Percentiles rank a stretch among this genome's conserved stretches.
These are phyloP conservation scores for Fraxinus quadrangulata DNA, from an alignment of 257 asterid species.

Conservation along the genomic window DNA sequence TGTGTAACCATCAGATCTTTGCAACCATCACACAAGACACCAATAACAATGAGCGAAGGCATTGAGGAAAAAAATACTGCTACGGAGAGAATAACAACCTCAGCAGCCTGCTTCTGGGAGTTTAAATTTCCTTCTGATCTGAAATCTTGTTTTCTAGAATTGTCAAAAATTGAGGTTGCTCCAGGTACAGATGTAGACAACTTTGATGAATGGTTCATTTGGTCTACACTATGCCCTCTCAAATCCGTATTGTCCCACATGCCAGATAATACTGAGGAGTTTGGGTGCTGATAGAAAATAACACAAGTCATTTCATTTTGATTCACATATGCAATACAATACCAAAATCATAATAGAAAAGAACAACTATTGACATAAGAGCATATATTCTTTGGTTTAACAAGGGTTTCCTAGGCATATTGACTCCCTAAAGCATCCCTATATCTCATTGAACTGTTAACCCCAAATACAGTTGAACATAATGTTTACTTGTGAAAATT, in stretches of 20 bases:
- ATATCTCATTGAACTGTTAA: background rate
- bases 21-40: background rate
- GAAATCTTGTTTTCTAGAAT: conserved; percentile 44
- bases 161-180: conserved; percentile 36
- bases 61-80: conserved; percentile 11
- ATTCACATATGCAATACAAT: background rate
- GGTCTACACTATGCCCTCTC: conserved; percentile 42
- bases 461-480: background rate
- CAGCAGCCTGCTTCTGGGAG: conserved; percentile 56
- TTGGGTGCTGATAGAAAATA: conserved; percentile 38
- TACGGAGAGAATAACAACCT: conserved; percentile 45
- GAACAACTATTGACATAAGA: background rate
- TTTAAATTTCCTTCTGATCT: conserved; percentile 38
- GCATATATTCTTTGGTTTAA: background rate
- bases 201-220: conserved; percentile 50
- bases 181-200: conserved; percentile 38
- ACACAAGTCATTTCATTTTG: background rate
- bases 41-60: conserved; percentile 7
- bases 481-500: background rate
- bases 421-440: background rate
- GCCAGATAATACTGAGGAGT: conserved; percentile 41
- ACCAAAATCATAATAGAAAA: background rate
- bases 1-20: background rate
- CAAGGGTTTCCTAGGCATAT: background rate
- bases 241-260: conserved; percentile 40